Percentiles rank a stretch among this genome's conserved stretches.
phyloP scores from a whole-genome alignment of 139 green algal genomes.

The Pleodorina starrii region DNA sequence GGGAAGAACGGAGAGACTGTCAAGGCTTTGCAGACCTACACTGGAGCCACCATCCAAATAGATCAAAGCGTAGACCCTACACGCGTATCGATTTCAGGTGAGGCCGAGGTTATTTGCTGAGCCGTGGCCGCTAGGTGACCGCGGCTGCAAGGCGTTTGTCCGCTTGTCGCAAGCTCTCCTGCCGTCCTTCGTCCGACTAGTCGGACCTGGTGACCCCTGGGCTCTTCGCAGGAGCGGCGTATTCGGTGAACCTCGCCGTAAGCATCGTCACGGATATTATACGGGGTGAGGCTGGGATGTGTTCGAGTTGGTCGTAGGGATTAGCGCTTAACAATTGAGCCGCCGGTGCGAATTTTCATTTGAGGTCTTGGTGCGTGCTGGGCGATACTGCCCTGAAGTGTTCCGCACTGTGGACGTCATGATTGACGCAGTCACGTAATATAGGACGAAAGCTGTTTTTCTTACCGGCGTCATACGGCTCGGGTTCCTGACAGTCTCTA shows the following conservation, averaged over 20 bases:
- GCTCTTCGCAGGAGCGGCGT: slow-evolving; percentile 51
- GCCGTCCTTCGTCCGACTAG: background rate
- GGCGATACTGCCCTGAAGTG: too few species aligned
- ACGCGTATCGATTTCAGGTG: slow-evolving; percentile 44
- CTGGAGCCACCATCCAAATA: slow-evolving; percentile 81
- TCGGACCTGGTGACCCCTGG: slow-evolving; percentile 18
- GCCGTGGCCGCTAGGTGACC: background rate
- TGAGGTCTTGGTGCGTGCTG: too few species aligned
- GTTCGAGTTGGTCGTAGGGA: too few species aligned
- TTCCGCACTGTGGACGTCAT: too few species aligned
- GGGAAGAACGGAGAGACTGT: slow-evolving; percentile 94
- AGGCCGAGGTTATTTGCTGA: background rate
- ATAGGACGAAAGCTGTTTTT: background rate
- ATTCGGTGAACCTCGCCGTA: slow-evolving; percentile 62
- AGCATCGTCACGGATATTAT: slow-evolving; percentile 73
- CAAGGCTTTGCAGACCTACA: slow-evolving; percentile 89
- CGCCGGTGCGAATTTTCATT: slow-evolving; percentile 5
- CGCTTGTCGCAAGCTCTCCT: background rate
- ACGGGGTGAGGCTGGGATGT: slow-evolving; percentile 2
- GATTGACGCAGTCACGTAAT: too few species aligned
- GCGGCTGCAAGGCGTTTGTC: background rate
- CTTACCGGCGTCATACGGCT: background rate
- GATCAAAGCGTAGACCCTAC: slow-evolving; percentile 49
- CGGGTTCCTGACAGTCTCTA: background rate
- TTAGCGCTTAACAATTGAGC: background rate